Evolutionary conservation across 441 rosid species (phyloP).

Genomic region (Melastoma candidum): DNA sequence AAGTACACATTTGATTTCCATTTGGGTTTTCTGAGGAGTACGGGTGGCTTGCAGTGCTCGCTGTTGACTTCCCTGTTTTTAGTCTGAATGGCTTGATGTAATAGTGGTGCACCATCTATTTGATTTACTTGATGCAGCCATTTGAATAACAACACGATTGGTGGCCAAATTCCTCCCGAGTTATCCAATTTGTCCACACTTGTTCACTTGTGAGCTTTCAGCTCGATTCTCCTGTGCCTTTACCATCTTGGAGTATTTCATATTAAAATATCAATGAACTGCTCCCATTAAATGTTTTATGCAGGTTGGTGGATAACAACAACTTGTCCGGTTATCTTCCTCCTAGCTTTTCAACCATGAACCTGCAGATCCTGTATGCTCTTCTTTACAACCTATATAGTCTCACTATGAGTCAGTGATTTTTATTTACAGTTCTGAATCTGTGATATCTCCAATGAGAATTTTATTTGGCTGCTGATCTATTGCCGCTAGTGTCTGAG

Average conservation of each 20-base stretch:
- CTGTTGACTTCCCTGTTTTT: slow-evolving; percentile 15
- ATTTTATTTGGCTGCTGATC: too few species aligned
- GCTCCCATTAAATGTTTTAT: slow-evolving; percentile 10
- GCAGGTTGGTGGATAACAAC: slow-evolving; percentile 79
- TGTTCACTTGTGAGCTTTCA: slow-evolving; percentile 67
- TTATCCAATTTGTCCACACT: slow-evolving; percentile 50
- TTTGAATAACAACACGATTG: slow-evolving; percentile 82
- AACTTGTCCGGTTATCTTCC: slow-evolving; percentile 71
- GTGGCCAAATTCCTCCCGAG: slow-evolving; percentile 69
- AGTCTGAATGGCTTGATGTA: slow-evolving; percentile 3
- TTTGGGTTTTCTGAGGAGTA: too few species aligned
- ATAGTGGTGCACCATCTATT: slow-evolving; percentile 10
- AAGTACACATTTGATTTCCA: slow-evolving; percentile 34
- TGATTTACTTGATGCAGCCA: slow-evolving; percentile 50
- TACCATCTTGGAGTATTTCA: neutral
- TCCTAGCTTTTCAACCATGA: slow-evolving; percentile 40
- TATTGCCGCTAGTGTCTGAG: too few species aligned
- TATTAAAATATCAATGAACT: neutral
- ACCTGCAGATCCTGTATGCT: slow-evolving; percentile 66
- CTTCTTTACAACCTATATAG: neutral
- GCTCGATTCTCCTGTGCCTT: slow-evolving; percentile 13
- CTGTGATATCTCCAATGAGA: too few species aligned
- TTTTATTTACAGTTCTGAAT: too few species aligned
- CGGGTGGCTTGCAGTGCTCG: too few species aligned
- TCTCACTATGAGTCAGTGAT: too few species aligned